Evolutionary conservation across 2,329 filamentous ascomycete genomes (phyloP).

Genomic region (Trichoderma semiorbis): DNA sequence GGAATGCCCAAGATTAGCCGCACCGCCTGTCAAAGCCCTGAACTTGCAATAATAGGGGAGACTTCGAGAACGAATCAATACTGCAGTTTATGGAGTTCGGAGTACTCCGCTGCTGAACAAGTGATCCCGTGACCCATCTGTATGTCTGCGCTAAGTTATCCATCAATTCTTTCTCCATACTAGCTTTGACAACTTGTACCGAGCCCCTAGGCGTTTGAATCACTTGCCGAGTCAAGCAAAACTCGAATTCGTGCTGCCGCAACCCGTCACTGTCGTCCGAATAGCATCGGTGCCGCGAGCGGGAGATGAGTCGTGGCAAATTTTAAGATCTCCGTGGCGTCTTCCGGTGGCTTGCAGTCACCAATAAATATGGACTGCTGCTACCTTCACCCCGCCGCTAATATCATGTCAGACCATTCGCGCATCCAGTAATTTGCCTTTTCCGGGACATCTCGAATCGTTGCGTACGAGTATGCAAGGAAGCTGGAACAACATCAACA

Average conservation of each 20-base stretch:
- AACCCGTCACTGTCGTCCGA: neutral
- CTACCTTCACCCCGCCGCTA: neutral
- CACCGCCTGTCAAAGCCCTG: neutral
- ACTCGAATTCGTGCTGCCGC: neutral
- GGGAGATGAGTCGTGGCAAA: neutral
- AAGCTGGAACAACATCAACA: neutral
- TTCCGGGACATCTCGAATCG: neutral
- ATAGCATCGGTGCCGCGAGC: neutral
- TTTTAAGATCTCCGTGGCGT: neutral
- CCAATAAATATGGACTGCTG: neutral
- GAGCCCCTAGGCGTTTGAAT: neutral
- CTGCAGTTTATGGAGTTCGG: neutral
- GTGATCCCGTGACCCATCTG: constrained; percentile 3
- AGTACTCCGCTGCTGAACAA: neutral
- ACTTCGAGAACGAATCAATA: neutral
- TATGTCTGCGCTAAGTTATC: neutral
- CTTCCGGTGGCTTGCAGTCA: neutral
- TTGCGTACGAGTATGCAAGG: neutral
- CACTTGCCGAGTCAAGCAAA: neutral
- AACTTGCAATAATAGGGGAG: neutral
- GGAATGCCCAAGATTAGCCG: neutral
- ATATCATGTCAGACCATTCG: constrained; percentile 3
- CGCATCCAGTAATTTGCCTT: neutral
- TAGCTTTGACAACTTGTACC: neutral
- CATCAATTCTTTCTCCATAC: neutral